Base-by-base conservation (phyloP, 305 asterid species). In the Solanum chacoense region DNA sequence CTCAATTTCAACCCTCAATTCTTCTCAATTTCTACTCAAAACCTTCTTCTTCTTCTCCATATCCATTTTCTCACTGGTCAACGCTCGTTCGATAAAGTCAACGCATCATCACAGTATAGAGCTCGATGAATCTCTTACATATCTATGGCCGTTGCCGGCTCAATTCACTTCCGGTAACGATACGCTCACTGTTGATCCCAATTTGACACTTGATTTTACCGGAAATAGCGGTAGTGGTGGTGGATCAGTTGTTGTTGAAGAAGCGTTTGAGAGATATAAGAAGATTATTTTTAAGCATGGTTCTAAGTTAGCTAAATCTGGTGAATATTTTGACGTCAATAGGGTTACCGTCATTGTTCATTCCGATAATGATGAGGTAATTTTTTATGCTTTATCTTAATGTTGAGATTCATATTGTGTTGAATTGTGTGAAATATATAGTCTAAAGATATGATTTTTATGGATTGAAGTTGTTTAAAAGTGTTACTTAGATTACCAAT, bases 71-170 rank as follows among this genome's bases (percentile, higher is more conserved):
- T n/a, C 85, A 2, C 35, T 87, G 3, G 91, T 91, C 88, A 89
- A 89, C 93, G 89, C 94, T 74, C 95, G 94, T n/a, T 90, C 89
- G 29, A 91, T 90, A 8, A 88, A 88, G 89, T 91, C 84, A 50
- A 50, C 42, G 73, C 11, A 18, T 31, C 11, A 18, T 22, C 36
- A 83, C 87, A 77, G 6, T 86, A 73, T 92, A 36, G 14, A 87
- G 59, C 84, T 92, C 85, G 93, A 89, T 38, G 95, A 92, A 20
- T 88, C 95, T 71, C 94, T 92, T 50, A 90, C 94, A 12, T 94
- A 92, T 86, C 36, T 97, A 38, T 97, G 98, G 98, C 99, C 98
- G 8, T 84, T 96, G 91, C 99, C 99, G 24, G 89, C 88, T 75
- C 89, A 93, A 7, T 94, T 91, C 94, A 95, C 98, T 89, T 94